A percentile compares a stretch with the other conserved stretches of the same genome.
Evolutionary conservation across 495 filamentous ascomycete genomes (phyloP).

Genomic region (Aspergillus ostianus): DNA sequence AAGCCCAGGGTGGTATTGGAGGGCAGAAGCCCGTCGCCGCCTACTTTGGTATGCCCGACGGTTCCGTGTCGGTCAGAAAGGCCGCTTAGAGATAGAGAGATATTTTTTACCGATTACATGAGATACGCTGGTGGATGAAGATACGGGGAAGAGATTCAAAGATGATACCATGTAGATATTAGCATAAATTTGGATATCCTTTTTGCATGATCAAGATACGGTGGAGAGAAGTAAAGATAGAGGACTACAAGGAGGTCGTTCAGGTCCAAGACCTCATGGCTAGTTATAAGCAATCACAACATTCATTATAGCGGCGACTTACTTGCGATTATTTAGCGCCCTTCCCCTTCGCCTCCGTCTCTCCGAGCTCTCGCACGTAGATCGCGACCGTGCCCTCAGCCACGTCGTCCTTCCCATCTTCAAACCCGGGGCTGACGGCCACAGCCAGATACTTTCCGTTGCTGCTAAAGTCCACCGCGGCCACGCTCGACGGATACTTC

Average conservation of each 20-base stretch:
- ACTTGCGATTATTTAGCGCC: constrained; percentile 49
- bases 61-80: constrained; percentile 56
- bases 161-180: constrained; percentile 20
- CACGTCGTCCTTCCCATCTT: constrained; percentile 81
- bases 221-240: not conserved
- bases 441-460: constrained; percentile 84
- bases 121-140: constrained; percentile 2
- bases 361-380: constrained; percentile 75
- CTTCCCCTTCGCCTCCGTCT: constrained; percentile 88
- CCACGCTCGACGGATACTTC: constrained; percentile 73
- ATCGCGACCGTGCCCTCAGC: constrained; percentile 69
- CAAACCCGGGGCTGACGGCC: constrained; percentile 85
- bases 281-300: constrained; percentile 12
- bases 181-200: not conserved
- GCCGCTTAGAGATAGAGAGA: constrained; percentile 17
- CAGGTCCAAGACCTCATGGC: not conserved
- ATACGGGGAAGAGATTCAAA: not conserved
- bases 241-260: not conserved
- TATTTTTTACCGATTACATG: not conserved
- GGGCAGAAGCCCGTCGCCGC: constrained; percentile 90
- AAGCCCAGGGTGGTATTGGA: constrained; percentile 55
- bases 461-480: constrained; percentile 69
- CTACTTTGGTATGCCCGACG: constrained; percentile 91
- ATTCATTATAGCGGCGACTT: constrained; percentile 11
- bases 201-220: not conserved